Evolutionary conservation across 257 asterid genomes (phyloP).

Genomic region (Lycium barbarum): DNA sequence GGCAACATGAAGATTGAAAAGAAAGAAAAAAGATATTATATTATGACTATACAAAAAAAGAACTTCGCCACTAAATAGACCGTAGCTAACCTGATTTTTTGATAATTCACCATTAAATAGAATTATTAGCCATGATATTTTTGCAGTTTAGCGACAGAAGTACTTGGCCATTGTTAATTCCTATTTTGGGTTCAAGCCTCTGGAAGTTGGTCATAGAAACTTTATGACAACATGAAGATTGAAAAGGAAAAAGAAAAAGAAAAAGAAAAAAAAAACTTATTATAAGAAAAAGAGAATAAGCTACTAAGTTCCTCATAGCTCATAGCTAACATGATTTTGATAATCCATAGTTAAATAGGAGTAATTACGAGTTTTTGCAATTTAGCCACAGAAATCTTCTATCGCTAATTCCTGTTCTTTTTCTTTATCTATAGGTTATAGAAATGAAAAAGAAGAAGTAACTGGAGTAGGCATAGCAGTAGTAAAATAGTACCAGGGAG

Average conservation of each 20-base stretch:
- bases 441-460: neutral
- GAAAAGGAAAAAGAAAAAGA: neutral
- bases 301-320: neutral
- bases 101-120: too few relatives aligned
- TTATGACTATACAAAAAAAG: neutral
- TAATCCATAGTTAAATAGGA: too few relatives aligned
- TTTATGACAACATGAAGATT: neutral
- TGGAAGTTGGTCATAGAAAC: neutral
- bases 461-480: neutral
- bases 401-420: neutral
- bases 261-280: neutral
- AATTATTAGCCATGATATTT: too few relatives aligned
- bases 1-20: neutral
- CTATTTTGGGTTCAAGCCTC: neutral
- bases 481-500: constrained; percentile 51
- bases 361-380: neutral
- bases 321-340: too few relatives aligned
- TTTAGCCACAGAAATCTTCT: neutral
- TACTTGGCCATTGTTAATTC: neutral
- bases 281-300: neutral
- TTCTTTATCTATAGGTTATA: neutral
- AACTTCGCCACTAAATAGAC: neutral
- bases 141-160: neutral
- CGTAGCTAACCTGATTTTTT: too few relatives aligned
- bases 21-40: neutral